Evolutionary conservation across 441 rosid genomes (phyloP).

Genomic region (Erysimum pusillum): DNA sequence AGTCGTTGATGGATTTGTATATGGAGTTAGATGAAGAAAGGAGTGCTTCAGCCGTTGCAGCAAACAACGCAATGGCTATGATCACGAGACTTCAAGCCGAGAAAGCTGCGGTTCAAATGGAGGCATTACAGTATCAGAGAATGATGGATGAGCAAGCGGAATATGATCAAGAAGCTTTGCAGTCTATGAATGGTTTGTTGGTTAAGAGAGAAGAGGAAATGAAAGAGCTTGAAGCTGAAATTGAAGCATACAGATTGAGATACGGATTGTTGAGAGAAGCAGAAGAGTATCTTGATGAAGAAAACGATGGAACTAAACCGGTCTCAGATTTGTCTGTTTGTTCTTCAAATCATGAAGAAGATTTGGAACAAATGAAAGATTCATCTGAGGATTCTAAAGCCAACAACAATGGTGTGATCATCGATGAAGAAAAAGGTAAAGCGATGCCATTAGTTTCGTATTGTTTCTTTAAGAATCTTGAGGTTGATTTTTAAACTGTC

Average conservation of each 20-base stretch:
- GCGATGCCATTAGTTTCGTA: not conserved
- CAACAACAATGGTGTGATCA: slow-evolving; percentile 22
- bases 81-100: slow-evolving; percentile 92
- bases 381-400: slow-evolving; percentile 37
- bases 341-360: slow-evolving; percentile 39
- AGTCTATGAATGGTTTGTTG: slow-evolving; percentile 63
- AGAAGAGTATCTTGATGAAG: slow-evolving; percentile 45
- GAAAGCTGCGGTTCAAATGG: slow-evolving; percentile 97
- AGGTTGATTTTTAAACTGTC: slow-evolving; percentile 15
- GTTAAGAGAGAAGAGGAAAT: slow-evolving; percentile 74
- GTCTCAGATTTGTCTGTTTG: slow-evolving; percentile 32
- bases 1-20: slow-evolving; percentile 82
- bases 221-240: slow-evolving; percentile 68
- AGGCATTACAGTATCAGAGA: slow-evolving; percentile 95
- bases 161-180: slow-evolving; percentile 88
- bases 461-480: slow-evolving; percentile 21
- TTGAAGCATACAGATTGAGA: slow-evolving; percentile 65
- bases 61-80: slow-evolving; percentile 98
- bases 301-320: slow-evolving; percentile 44
- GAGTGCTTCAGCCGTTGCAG: slow-evolving; percentile 92
- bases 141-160: slow-evolving; percentile 99
- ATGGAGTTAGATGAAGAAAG: slow-evolving; percentile 95
- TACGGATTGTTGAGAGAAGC: slow-evolving; percentile 63
- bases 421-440: slow-evolving; percentile 37
- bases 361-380: slow-evolving; percentile 28